A percentile compares a stretch with the other conserved stretches of the same genome.
phyloP scores from a whole-genome alignment of 2,329 filamentous ascomycete species.

The Ascochyta rabiei region DNA sequence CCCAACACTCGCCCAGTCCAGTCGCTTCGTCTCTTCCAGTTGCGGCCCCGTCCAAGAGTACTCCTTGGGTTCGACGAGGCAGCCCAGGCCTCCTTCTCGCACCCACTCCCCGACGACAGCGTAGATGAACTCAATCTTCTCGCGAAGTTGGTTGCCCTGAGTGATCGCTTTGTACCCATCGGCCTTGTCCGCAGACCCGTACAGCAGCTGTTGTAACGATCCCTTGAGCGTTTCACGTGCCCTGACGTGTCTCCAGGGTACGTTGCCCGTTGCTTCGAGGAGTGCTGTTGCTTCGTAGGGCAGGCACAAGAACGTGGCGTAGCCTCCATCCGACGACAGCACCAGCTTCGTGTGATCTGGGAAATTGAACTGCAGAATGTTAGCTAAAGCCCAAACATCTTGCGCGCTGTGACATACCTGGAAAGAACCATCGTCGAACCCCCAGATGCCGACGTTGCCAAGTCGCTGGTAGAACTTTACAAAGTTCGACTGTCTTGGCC shows the following conservation, averaged over 20 bases:
- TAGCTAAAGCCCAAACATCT: background rate
- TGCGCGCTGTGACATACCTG: slow-evolving; percentile 60
- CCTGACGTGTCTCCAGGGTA: slow-evolving; percentile 70
- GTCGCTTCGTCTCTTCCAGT: slow-evolving; percentile 52
- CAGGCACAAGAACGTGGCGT: slow-evolving; percentile 79
- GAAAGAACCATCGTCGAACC: slow-evolving; percentile 78
- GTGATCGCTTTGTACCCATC: slow-evolving; percentile 63
- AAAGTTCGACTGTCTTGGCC: slow-evolving; percentile 57
- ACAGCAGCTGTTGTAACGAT: slow-evolving; percentile 74
- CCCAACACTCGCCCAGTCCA: slow-evolving; percentile 57
- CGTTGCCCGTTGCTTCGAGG: slow-evolving; percentile 65
- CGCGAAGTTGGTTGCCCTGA: slow-evolving; percentile 72
- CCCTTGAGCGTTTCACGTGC: slow-evolving; percentile 74
- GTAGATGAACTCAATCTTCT: slow-evolving; percentile 76
- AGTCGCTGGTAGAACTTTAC: slow-evolving; percentile 83
- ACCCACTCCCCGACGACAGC: slow-evolving; percentile 74
- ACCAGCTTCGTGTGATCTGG: slow-evolving; percentile 88
- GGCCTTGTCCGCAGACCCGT: slow-evolving; percentile 57
- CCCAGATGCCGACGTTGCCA: slow-evolving; percentile 81
- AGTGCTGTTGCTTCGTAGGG: slow-evolving; percentile 71
- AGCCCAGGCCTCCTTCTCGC: slow-evolving; percentile 69
- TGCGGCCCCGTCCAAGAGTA: slow-evolving; percentile 53
- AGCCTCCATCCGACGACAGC: slow-evolving; percentile 73
- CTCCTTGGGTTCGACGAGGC: slow-evolving; percentile 43
- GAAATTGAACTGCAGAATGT: slow-evolving; percentile 74